Evolutionary conservation across 176 grass and related monocot species (phyloP).

Genomic region (Aegilops longissima): DNA sequence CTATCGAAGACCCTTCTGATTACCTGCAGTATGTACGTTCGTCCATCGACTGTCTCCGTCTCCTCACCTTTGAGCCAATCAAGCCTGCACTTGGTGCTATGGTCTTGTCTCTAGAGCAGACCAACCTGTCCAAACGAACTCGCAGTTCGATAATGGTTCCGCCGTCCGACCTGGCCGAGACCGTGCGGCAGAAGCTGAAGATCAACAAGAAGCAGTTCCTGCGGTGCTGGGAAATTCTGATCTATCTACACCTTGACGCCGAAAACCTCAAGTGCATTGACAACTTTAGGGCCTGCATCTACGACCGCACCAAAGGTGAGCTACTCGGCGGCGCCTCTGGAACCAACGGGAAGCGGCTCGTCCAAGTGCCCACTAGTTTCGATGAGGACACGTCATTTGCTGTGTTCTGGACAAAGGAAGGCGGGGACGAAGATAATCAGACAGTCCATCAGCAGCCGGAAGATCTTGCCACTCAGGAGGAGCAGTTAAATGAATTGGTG

Average conservation of each 20-base stretch:
- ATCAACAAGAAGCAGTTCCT: conserved; percentile 91
- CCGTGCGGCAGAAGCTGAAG: conserved; percentile 63
- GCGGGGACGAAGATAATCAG: conserved; percentile 29
- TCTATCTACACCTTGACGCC: conserved; percentile 70
- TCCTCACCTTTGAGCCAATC: conserved; percentile 61
- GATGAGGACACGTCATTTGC: conserved; percentile 59
- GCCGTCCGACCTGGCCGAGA: conserved; percentile 42
- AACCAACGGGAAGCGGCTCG: conserved; percentile 53
- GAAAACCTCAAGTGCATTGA: conserved; percentile 53
- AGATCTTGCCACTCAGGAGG: conserved; percentile 54
- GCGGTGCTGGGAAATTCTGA: conserved; percentile 80
- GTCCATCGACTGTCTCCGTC: conserved; percentile 72
- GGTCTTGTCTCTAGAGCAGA: conserved; percentile 55
- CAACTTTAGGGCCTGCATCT: conserved; percentile 80
- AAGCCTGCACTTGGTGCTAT: conserved; percentile 44
- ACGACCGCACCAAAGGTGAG: conserved; percentile 62
- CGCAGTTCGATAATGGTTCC: conserved; percentile 44
- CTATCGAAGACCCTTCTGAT: conserved; percentile 85
- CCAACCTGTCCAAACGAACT: conserved; percentile 65
- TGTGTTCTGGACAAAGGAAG: conserved; percentile 60
- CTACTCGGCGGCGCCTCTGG: conserved; percentile 49
- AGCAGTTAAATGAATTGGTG: conserved; percentile 77
- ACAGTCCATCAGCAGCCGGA: conserved; percentile 43
- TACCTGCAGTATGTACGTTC: conserved; percentile 85
- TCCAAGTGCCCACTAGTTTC: conserved; percentile 58